Base-by-base conservation (phyloP, 2,329 filamentous ascomycete genomes). In the Raffaelea deltoideospora region DNA sequence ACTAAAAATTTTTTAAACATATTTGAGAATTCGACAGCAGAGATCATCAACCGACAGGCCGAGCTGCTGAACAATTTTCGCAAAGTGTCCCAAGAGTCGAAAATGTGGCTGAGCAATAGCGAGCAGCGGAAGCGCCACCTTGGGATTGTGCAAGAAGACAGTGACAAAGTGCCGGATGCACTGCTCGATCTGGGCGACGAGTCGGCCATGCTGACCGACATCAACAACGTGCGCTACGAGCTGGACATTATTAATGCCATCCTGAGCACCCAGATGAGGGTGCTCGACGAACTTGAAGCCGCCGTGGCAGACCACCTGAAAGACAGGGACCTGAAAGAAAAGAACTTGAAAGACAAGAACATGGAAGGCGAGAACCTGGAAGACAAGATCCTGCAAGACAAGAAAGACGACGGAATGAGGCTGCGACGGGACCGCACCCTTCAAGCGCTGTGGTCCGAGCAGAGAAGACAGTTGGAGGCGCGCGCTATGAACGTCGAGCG, bases 191-290 rank as follows among this genome's bases (percentile, higher is more conserved):
- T 78, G 34, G 65, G 68, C 28, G 57, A 61, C 5, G 73, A 79
- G 48, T 77, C 72, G 0, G 62, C 69, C 34, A 58, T 79, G 1
- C 58, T 79, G 1, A 64, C 69, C 1, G 74, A 79, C 45, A 71
- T 70, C 33, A 79, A 79, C 48, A 75, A 80, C 46, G 77, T 79
- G 37, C 65, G 72, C 17, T 75, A 80, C 46, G 74, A 80, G 51
- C 63, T 79, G 17, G 70, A 71, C 47, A 79, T 79, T 54, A 67
- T 80, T 21, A 52, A 50, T 4, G 65, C 64, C 37, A 60, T 48
- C 18, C 33, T 47, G 17, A 33, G 28, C 5, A 35, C 41, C 5
- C 45, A 48, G 22, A 35, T 37, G 24, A 27, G 17, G 7, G 38
- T 37, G 3, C 35, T 47, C 14, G 31, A 37, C 4, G 61, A 69